These are phyloP conservation scores for Hibiscus mutabilis DNA, from an alignment of 345 rosid genomes.

Conservation along the genomic window DNA sequence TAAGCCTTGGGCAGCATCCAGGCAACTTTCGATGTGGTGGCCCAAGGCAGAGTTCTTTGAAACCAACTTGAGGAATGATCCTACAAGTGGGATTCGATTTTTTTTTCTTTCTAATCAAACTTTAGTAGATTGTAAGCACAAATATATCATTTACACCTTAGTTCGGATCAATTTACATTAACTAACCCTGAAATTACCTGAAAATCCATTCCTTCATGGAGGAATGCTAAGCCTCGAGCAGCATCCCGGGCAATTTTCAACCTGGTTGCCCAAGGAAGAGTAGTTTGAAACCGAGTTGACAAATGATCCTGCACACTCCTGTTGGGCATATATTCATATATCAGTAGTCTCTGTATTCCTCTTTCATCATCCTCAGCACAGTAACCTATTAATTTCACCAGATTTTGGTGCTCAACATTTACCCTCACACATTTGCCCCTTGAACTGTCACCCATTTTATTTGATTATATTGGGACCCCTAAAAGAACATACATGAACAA, in stretches of 20 bases:
- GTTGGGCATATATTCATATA: slow-evolving; percentile 87
- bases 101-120: no score
- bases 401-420: slow-evolving; percentile 92
- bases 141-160: neutral
- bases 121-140: neutral
- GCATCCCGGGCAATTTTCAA: slow-evolving; percentile 80
- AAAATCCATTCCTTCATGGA: slow-evolving; percentile 93
- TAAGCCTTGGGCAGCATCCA: neutral
- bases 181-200: slow-evolving; percentile 41
- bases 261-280: slow-evolving; percentile 76
- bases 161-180: neutral
- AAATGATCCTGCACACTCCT: slow-evolving; percentile 90
- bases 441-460: no score
- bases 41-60: neutral
- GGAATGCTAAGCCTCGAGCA: slow-evolving; percentile 80
- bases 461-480: no score
- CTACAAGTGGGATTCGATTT: no score
- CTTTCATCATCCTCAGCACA: slow-evolving; percentile 98
- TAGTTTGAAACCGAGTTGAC: slow-evolving; percentile 43
- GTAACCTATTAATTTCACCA: slow-evolving; percentile 83
- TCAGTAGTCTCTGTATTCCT: slow-evolving; percentile 82
- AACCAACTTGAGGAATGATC: neutral
- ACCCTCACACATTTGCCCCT: slow-evolving; percentile 79
- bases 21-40: neutral
- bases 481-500: no score